Evolutionary conservation across 495 filamentous ascomycete species (phyloP).

Genomic region (Neurospora tetraspora): DNA sequence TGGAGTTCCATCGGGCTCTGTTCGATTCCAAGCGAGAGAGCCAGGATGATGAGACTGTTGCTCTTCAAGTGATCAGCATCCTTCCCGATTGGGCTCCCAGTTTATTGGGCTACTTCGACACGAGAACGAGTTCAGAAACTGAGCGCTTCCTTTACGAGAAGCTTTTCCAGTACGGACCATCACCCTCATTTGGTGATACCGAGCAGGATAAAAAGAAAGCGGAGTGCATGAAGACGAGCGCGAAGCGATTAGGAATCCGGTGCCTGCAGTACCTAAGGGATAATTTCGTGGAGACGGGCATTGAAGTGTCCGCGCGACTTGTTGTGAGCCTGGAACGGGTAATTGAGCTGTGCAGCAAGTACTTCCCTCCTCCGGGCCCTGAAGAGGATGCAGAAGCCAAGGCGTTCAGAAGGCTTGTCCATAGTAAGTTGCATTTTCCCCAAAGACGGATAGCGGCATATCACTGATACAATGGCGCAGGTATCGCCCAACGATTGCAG

Average conservation of each 20-base stretch:
- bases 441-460: background rate
- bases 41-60: constrained; percentile 4
- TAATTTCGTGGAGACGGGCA: constrained; percentile 27
- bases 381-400: constrained; percentile 20
- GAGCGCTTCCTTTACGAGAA: constrained; percentile 46
- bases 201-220: constrained; percentile 15
- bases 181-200: constrained; percentile 18
- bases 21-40: constrained; percentile 18
- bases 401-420: constrained; percentile 29
- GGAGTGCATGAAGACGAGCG: constrained; percentile 19
- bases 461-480: constrained; percentile 15
- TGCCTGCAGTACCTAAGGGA: constrained; percentile 41
- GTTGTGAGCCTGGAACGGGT: constrained; percentile 30
- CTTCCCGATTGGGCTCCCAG: constrained; percentile 58
- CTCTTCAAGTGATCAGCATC: constrained; percentile 11
- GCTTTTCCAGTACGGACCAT: constrained; percentile 38
- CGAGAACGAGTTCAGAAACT: constrained; percentile 41
- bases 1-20: constrained; percentile 30
- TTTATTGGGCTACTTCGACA: constrained; percentile 53
- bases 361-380: constrained; percentile 30
- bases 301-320: constrained; percentile 31
- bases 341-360: constrained; percentile 31
- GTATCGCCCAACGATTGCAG: constrained; percentile 29
- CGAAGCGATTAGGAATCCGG: constrained; percentile 29
- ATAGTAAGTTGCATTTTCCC: constrained; percentile 25